phyloP scores from a whole-genome alignment of 805 yeast species.

The Scheffersomyces lignosus region DNA sequence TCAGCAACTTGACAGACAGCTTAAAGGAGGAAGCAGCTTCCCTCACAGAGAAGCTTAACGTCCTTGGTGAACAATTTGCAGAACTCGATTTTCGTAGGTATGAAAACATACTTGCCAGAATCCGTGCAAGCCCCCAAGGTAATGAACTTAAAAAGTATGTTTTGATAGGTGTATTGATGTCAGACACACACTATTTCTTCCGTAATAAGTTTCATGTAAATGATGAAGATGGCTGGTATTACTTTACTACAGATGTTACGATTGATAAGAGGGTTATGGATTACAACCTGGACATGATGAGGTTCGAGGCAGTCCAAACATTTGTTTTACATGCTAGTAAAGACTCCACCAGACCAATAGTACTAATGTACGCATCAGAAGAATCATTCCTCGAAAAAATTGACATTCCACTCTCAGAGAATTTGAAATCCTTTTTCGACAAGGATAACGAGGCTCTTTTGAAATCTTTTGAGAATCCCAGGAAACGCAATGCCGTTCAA shows the following conservation, averaged over 20 bases:
- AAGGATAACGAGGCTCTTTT: slow-evolving; percentile 12
- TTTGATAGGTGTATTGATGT: slow-evolving; percentile 31
- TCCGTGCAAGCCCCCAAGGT: slow-evolving; percentile 4
- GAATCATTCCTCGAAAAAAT: slow-evolving; percentile 6
- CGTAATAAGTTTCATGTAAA: slow-evolving; percentile 10
- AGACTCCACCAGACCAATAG: slow-evolving; percentile 10
- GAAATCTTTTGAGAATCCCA: slow-evolving; percentile 1
- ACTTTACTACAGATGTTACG: slow-evolving; percentile 11
- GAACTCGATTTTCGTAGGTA: slow-evolving; percentile 21
- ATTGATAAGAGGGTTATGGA: slow-evolving; percentile 12
- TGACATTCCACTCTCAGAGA: slow-evolving; percentile 5
- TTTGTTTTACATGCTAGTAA: slow-evolving; percentile 13
- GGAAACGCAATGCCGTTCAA: neutral
- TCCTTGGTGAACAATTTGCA: slow-evolving; percentile 14
- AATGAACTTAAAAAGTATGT: slow-evolving; percentile 19
- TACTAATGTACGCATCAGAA: slow-evolving; percentile 19
- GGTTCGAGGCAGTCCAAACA: slow-evolving; percentile 18
- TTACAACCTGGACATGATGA: slow-evolving; percentile 17
- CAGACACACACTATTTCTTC: slow-evolving; percentile 30
- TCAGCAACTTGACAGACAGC: slow-evolving; percentile 17
- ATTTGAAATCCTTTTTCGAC: slow-evolving; percentile 15
- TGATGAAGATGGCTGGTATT: slow-evolving; percentile 22
- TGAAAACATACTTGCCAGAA: slow-evolving; percentile 16
- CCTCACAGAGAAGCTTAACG: slow-evolving; percentile 19
- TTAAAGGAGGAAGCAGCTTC: slow-evolving; percentile 13